phyloP scores from a whole-genome alignment of 140 eudicot species.

The Cichorium intybus region DNA sequence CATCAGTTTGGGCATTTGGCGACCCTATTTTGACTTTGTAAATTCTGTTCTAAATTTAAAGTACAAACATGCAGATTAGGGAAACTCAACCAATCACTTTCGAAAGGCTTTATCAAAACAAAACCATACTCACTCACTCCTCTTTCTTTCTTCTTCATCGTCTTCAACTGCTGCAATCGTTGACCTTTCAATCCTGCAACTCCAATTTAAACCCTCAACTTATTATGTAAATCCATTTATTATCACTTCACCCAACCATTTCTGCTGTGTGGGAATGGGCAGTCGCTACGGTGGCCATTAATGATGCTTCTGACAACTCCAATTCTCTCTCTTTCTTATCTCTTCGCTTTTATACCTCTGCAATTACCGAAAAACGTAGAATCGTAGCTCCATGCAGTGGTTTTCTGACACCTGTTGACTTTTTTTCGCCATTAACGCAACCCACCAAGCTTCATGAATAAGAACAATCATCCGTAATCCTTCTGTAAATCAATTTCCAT shows the following conservation, averaged over 20 bases:
- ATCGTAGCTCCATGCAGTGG: constrained; percentile 32
- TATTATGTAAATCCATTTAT: constrained; percentile 2
- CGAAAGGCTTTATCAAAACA: constrained; percentile 14
- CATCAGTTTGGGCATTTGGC: neutral
- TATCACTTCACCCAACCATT: constrained; percentile 9
- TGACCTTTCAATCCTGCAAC: constrained; percentile 27
- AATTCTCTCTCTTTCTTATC: constrained; percentile 15
- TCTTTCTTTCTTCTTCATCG: constrained; percentile 15
- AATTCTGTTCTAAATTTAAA: constrained; percentile 22
- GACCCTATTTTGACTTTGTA: constrained; percentile 49
- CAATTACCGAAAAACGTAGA: constrained; percentile 32
- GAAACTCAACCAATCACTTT: constrained; percentile 52
- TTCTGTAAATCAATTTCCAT: neutral
- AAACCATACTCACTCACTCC: constrained; percentile 39
- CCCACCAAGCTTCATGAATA: constrained; percentile 17
- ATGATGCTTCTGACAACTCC: constrained; percentile 24
- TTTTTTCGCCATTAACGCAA: neutral
- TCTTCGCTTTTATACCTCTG: constrained; percentile 23
- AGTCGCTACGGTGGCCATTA: constrained; percentile 29
- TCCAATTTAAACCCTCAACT: constrained; percentile 3
- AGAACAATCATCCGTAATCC: neutral
- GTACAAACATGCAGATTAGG: constrained; percentile 11
- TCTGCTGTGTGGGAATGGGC: constrained; percentile 16
- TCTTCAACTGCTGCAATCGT: constrained; percentile 30
- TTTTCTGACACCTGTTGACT: neutral